Evolutionary conservation across 805 yeast species (phyloP).

Genomic region (Zygoascus tannicola): DNA sequence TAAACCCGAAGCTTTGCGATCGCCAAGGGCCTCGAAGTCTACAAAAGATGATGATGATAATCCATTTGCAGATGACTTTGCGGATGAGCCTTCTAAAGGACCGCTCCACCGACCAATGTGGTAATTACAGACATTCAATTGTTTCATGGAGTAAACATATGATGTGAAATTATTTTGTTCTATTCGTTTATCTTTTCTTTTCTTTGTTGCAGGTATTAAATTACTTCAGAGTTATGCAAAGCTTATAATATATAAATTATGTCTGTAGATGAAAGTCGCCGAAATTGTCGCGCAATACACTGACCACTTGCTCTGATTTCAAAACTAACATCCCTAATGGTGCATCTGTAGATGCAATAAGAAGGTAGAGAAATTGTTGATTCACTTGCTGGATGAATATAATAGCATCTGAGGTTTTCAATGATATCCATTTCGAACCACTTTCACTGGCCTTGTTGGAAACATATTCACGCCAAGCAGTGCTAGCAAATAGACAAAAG

Average conservation of each 20-base stretch:
- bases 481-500: conserved; percentile 24
- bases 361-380: conserved; percentile 16
- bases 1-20: conserved; percentile 5
- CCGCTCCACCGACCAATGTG: conserved; percentile 19
- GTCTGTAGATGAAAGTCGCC: conserved; percentile 11
- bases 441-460: conserved; percentile 1
- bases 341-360: conserved; percentile 22
- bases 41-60: conserved; percentile 27
- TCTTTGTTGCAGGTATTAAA: no score
- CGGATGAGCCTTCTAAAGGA: neutral
- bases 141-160: no score
- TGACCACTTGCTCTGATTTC: conserved; percentile 19
- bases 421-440: conserved; percentile 20
- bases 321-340: conserved; percentile 21
- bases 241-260: no score
- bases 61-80: conserved; percentile 43
- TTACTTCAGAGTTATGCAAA: no score
- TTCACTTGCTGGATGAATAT: conserved; percentile 12
- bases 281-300: conserved; percentile 19
- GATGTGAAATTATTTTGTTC: no score
- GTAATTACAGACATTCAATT: no score
- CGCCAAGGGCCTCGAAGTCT: conserved; percentile 12
- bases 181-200: no score
- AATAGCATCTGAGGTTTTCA: conserved; percentile 19
- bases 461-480: conserved; percentile 21